Evolutionary conservation across 331 rosid species (phyloP).

Genomic region (Malus hybrid): DNA sequence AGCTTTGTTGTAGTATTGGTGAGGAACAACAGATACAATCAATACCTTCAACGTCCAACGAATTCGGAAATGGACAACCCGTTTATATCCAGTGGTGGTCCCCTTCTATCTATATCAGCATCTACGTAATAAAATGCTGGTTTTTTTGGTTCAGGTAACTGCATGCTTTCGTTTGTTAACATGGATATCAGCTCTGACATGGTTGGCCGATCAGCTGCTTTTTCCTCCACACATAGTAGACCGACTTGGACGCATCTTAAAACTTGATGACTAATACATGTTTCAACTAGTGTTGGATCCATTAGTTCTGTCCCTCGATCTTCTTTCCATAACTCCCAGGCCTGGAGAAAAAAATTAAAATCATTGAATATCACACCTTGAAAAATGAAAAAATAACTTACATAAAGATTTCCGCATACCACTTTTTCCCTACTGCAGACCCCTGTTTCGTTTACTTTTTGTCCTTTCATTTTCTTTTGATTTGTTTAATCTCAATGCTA

Average conservation of each 20-base stretch:
- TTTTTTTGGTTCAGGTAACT: background rate
- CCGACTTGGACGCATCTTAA: conserved; percentile 9
- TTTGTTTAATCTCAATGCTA: too few species aligned
- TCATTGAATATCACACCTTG: background rate
- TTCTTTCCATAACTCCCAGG: conserved; percentile 15
- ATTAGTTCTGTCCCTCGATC: background rate
- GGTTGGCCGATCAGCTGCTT: background rate
- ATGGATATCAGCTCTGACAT: background rate
- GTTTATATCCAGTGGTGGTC: background rate
- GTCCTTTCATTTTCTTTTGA: too few species aligned
- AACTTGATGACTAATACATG: background rate
- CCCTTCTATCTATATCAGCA: background rate
- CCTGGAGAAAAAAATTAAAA: background rate
- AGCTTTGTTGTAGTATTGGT: too few species aligned
- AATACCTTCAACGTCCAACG: background rate
- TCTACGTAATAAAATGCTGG: conserved; percentile 3
- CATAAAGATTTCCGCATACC: too few species aligned
- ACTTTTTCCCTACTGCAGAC: too few species aligned
- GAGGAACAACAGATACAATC: too few species aligned
- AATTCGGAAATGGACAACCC: background rate
- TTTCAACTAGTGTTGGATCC: background rate
- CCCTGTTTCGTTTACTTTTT: too few species aligned
- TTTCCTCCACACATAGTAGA: conserved; percentile 1
- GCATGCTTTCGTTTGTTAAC: background rate
- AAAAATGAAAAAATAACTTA: background rate